phyloP scores from a whole-genome alignment of 2,329 filamentous ascomycete species.

The Drechslerella coelobrocha region DNA sequence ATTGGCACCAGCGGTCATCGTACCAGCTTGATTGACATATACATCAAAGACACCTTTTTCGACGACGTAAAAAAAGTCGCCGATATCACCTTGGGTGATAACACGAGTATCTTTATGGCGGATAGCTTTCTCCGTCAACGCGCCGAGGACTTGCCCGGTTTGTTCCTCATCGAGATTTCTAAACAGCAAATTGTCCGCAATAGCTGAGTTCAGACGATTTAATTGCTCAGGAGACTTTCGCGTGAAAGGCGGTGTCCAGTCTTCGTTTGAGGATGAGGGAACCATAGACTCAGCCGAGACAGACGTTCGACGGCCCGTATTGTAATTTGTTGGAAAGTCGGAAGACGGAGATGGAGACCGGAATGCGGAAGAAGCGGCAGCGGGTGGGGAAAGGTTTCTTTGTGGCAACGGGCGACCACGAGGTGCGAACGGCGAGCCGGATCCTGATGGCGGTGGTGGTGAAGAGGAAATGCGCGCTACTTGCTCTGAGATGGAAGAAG shows the following conservation, averaged over 20 bases:
- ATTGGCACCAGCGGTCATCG: slow-evolving; percentile 77
- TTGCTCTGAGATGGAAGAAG: slow-evolving; percentile 23
- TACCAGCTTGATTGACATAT: slow-evolving; percentile 80
- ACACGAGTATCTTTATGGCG: slow-evolving; percentile 90
- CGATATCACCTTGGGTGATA: slow-evolving; percentile 92
- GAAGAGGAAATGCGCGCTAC: slow-evolving; percentile 45
- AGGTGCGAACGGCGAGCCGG: slow-evolving; percentile 36
- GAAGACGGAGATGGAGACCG: slow-evolving; percentile 51
- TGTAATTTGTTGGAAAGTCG: slow-evolving; percentile 88
- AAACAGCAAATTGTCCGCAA: slow-evolving; percentile 91
- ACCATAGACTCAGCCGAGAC: slow-evolving; percentile 97
- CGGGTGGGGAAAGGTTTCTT: slow-evolving; percentile 40
- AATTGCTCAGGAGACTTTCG: slow-evolving; percentile 84
- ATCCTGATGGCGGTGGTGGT: slow-evolving; percentile 34
- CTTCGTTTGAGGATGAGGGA: slow-evolving; percentile 81
- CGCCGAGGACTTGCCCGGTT: slow-evolving; percentile 82
- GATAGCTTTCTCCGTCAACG: slow-evolving; percentile 91
- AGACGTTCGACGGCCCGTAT: slow-evolving; percentile 88
- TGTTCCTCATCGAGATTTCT: slow-evolving; percentile 94
- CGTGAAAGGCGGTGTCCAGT: slow-evolving; percentile 86
- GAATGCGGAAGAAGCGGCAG: slow-evolving; percentile 39
- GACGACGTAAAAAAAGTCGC: slow-evolving; percentile 97
- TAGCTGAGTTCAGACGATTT: slow-evolving; percentile 76
- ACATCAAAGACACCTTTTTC: slow-evolving; percentile 90
- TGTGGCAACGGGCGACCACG: slow-evolving; percentile 35